phyloP scores from a whole-genome alignment of 495 filamentous ascomycete genomes.

The Hypoxylon lenormandii region DNA sequence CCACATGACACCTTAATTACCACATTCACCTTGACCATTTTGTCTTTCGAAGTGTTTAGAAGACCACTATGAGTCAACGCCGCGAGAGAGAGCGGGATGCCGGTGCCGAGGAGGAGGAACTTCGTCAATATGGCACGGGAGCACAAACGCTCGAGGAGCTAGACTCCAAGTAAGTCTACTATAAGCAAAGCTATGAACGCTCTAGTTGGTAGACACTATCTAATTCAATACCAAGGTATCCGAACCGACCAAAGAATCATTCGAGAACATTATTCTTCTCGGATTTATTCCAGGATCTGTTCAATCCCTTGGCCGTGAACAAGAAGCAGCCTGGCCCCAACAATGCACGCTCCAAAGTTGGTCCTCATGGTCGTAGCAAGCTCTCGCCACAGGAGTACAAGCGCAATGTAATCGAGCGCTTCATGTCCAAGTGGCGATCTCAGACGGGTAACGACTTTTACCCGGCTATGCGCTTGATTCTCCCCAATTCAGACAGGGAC shows the following conservation, averaged over 20 bases:
- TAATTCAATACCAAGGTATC: slow-evolving; percentile 70
- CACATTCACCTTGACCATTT: not conserved
- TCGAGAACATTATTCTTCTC: slow-evolving; percentile 84
- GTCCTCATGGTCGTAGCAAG: slow-evolving; percentile 67
- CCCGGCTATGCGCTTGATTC: slow-evolving; percentile 88
- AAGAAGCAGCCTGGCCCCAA: slow-evolving; percentile 76
- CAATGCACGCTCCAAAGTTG: slow-evolving; percentile 63
- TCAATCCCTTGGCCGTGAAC: slow-evolving; percentile 86
- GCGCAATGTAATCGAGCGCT: slow-evolving; percentile 86
- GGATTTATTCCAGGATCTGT: slow-evolving; percentile 78
- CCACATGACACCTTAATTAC: not conserved
- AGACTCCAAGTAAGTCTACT: slow-evolving; percentile 69
- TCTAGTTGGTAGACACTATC: slow-evolving; percentile 21
- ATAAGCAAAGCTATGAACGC: not conserved
- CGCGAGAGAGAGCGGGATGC: slow-evolving; percentile 58
- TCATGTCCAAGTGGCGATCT: slow-evolving; percentile 87
- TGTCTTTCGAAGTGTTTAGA: not conserved
- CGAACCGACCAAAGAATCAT: slow-evolving; percentile 84
- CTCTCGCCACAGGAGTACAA: slow-evolving; percentile 84
- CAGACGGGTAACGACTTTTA: slow-evolving; percentile 93
- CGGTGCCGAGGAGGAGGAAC: slow-evolving; percentile 65
- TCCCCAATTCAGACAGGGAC: slow-evolving; percentile 94
- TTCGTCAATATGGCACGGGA: slow-evolving; percentile 61
- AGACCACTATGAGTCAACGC: slow-evolving; percentile 42
- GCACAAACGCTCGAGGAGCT: slow-evolving; percentile 65